phyloP scores from a whole-genome alignment of 139 green algal genomes.

The Axilococcus clingmanii region DNA sequence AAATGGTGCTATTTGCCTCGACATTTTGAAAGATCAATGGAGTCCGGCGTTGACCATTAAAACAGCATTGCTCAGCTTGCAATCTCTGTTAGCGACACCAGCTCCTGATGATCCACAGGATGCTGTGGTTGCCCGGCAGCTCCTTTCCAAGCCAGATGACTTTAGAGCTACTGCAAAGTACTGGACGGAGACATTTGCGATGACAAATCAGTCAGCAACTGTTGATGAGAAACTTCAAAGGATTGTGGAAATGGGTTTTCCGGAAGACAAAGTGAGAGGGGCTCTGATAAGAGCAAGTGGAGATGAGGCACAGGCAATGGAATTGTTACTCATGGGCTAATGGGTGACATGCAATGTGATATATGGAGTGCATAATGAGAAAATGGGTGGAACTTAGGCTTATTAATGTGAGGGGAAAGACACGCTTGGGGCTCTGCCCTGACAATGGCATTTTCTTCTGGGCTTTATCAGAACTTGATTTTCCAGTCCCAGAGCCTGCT shows the following conservation, averaged over 20 bases:
- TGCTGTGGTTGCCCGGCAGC: conserved; percentile 90
- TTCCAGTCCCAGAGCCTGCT: too few relatives aligned
- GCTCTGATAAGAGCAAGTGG: conserved; percentile 46
- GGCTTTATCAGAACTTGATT: too few relatives aligned
- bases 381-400: too few relatives aligned
- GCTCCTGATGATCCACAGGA: conserved; percentile 93
- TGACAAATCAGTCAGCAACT: conserved; percentile 16
- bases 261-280: conserved; percentile 18
- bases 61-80: conserved; percentile 89
- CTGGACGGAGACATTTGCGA: conserved; percentile 42
- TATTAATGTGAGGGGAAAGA: too few relatives aligned
- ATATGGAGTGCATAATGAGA: too few relatives aligned
- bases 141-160: conserved; percentile 43
- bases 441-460: too few relatives aligned
- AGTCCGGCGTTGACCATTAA: conserved; percentile 91
- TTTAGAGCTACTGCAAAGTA: conserved; percentile 58
- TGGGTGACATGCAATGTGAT: too few relatives aligned
- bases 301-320: conserved; percentile 70
- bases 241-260: conserved; percentile 82
- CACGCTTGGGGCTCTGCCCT: too few relatives aligned
- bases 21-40: conserved; percentile 98
- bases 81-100: conserved; percentile 85
- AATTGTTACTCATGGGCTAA: conserved; percentile 48
- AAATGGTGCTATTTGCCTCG: conserved; percentile 91
- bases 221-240: conserved; percentile 31